Evolutionary conservation across 2,329 filamentous ascomycete species (phyloP).

Genomic region (Colletotrichum lentis): DNA sequence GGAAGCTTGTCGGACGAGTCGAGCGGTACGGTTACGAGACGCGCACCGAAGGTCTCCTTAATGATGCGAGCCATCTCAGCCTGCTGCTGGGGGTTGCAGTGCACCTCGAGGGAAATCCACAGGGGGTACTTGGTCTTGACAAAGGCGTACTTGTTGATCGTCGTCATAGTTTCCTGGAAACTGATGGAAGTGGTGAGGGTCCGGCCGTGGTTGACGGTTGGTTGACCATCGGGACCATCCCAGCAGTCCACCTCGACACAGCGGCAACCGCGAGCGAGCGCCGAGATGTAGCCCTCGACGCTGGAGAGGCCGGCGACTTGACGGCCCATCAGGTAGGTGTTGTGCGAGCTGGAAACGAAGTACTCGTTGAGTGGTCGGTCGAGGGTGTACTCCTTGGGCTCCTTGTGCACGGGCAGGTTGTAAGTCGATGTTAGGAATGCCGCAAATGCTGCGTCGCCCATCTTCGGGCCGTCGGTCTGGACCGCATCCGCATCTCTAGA

Average conservation of each 20-base stretch:
- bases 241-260: constrained; percentile 98
- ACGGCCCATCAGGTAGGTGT: constrained; percentile 92
- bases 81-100: constrained; percentile 86
- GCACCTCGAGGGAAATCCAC: constrained; percentile 94
- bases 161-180: constrained; percentile 90
- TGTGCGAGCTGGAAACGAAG: constrained; percentile 98
- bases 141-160: constrained; percentile 95
- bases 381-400: constrained; percentile 69
- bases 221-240: constrained; percentile 88
- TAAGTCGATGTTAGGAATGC: constrained; percentile 77
- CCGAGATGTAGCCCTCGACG: constrained; percentile 92
- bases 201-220: constrained; percentile 88
- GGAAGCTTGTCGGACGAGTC: constrained; percentile 76
- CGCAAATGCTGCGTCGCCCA: constrained; percentile 82
- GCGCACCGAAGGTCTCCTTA: constrained; percentile 81
- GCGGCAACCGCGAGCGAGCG: constrained; percentile 86
- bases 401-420: constrained; percentile 72
- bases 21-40: constrained; percentile 79
- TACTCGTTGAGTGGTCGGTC: constrained; percentile 94
- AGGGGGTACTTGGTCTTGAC: constrained; percentile 85
- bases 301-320: constrained; percentile 91
- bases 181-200: constrained; percentile 88
- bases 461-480: constrained; percentile 51
- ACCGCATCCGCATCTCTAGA: constrained; percentile 54
- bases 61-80: constrained; percentile 89